Evolutionary conservation across 257 asterid genomes (phyloP), one percentile per base, ranked within the genome.

Genomic region (Eustoma russellianum): DNA sequence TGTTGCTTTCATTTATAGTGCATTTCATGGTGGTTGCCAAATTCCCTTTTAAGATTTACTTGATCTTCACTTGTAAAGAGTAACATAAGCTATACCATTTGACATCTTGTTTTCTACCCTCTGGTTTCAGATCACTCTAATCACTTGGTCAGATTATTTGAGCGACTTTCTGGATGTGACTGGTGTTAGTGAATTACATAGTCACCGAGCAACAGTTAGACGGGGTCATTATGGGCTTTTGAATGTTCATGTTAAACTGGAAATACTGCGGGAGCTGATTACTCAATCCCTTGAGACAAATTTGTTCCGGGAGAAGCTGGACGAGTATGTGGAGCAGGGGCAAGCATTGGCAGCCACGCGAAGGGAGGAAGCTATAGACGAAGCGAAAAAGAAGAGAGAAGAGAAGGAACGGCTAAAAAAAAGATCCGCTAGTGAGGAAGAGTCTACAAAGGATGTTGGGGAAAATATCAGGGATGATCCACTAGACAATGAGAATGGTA

Each of bases 371-470:
- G 93, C 90, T 63, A 64, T 87, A 56, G 87, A 74, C 53, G 95
- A 84, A 81, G 94, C 89, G 66, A 77, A 80, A 69, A 84, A 79
- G 84, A 84, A 75, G 76, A 87, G 96, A 71, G 95, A 87, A 74
- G 85, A 83, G 68, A 86, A 80, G 74, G 89, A 79, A 74, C 85
- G 79, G 40, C 69, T 61, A 67, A 84, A 81, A 67, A 63, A 62
- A 8, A 62, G 65, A 66, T 66, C 77, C 63, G 44, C 62, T 58
- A 66, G 73, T 52, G 49, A 18, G 53, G 75, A 67, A 66, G 44
- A 70, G 50, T 65, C 59, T 75, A 70, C 34, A 55, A 35, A 17
- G 52, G 58, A 38, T 38, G 43, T 38, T 11, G 12, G 2, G 12
- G 43, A 3, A 38, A 8, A 8, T 11, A 38, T 38, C 12, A 11